A percentile compares a stretch with the other conserved stretches of the same genome.
Evolutionary conservation across 805 yeast species (phyloP).

Genomic region (Cyberlindnera samutprakarnensis): DNA sequence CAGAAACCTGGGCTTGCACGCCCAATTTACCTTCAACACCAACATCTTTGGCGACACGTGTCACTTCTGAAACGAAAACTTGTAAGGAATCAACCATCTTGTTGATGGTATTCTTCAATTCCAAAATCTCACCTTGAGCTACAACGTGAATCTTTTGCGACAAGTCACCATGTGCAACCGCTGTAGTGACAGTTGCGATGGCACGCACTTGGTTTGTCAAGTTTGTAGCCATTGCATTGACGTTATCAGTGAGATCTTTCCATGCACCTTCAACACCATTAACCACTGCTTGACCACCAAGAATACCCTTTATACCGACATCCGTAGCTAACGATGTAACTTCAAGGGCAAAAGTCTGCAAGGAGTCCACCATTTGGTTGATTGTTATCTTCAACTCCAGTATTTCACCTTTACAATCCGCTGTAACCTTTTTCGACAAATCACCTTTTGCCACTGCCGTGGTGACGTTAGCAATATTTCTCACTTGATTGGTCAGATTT

Average conservation of each 20-base stretch:
- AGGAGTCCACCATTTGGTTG: slow-evolving; percentile 87
- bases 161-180: slow-evolving; percentile 90
- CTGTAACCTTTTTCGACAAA: slow-evolving; percentile 75
- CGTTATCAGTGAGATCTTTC: slow-evolving; percentile 88
- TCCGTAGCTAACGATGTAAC: slow-evolving; percentile 87
- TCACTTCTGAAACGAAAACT: slow-evolving; percentile 81
- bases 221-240: slow-evolving; percentile 88
- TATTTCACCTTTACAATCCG: slow-evolving; percentile 87
- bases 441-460: slow-evolving; percentile 91
- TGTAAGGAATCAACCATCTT: slow-evolving; percentile 91
- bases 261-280: slow-evolving; percentile 86
- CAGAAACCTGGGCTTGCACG: slow-evolving; percentile 84
- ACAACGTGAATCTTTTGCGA: slow-evolving; percentile 83
- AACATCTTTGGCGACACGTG: slow-evolving; percentile 86
- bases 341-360: slow-evolving; percentile 81
- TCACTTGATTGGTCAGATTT: slow-evolving; percentile 81
- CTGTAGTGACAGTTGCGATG: slow-evolving; percentile 86
- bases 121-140: slow-evolving; percentile 86
- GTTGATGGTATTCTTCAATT: slow-evolving; percentile 78
- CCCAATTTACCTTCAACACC: slow-evolving; percentile 92
- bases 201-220: slow-evolving; percentile 89
- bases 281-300: slow-evolving; percentile 89
- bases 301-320: slow-evolving; percentile 88
- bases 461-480: slow-evolving; percentile 83
- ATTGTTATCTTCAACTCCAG: slow-evolving; percentile 78